Base-by-base conservation (phyloP, 108 stramenopile genomes). In the Pseudonitzschia pungens region DNA sequence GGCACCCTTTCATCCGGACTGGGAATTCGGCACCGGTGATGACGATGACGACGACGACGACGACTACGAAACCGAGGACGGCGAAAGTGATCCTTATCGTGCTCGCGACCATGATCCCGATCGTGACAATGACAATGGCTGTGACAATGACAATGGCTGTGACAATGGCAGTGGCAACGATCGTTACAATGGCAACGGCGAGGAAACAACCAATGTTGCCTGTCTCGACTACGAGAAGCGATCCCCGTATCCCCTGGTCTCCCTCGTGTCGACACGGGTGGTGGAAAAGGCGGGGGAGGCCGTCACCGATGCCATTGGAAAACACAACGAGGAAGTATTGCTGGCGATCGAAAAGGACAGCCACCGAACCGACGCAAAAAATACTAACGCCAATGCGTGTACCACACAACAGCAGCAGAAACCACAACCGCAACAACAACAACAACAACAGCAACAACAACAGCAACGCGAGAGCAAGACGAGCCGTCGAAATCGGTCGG, bases 1-100 rank as follows among this genome's bases (percentile, higher is more conserved):
- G 22, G 91, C 91, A 21, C 87, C 91, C 26, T 92, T 92, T 74
- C 91, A 92, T 81, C 91, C 88, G 4, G 59, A 69, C 12, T 89
- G 91, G 91, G 48, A 51, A 71, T 92, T 86, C 62, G 81, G 74
- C 27, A 40, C 42, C 11, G 74, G 75, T 12, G 50, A 45, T 60
- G 57, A 36, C 16, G 50, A 40, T 9, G 68, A 59, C 0, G 67
- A 36, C 22, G 32, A 40, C 31, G 68, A 54, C 8, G 58, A 55
- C n/a, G 50, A 51, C 50, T 45, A 11, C 44, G 14, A 11, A n/a
- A n/a, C n/a, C n/a, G n/a, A n/a, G n/a, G n/a, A n/a, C n/a, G n/a
- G n/a, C n/a, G 21, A 31, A 33, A 43, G 71, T 44, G n/a, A n/a
- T n/a, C n/a, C n/a, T n/a, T n/a, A n/a, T n/a, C n/a, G n/a, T n/a